Evolutionary conservation across 2,329 filamentous ascomycete genomes (phyloP).

Genomic region (Aspergillus sp.): DNA sequence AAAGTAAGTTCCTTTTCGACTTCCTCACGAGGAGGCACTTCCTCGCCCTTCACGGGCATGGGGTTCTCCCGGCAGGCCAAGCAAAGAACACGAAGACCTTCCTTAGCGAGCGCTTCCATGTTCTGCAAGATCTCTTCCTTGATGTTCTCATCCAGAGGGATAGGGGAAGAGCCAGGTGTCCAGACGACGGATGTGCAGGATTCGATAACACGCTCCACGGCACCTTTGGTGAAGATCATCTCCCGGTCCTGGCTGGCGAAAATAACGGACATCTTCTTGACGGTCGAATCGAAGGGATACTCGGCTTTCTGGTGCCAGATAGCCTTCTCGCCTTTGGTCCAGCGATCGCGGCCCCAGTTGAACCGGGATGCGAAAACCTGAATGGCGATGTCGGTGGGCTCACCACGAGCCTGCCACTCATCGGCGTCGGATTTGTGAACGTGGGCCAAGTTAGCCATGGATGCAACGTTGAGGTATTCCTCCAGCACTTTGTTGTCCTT

Average conservation of each 20-base stretch:
- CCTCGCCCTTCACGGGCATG: conserved; percentile 12
- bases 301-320: conserved; percentile 63
- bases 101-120: conserved; percentile 66
- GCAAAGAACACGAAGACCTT: conserved; percentile 68
- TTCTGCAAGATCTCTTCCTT: conserved; percentile 61
- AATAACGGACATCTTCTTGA: conserved; percentile 76
- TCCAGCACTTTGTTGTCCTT: conserved; percentile 51
- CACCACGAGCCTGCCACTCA: conserved; percentile 64
- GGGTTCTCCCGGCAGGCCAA: conserved; percentile 51
- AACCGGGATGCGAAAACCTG: conserved; percentile 73
- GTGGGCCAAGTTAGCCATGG: conserved; percentile 65
- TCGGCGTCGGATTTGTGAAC: conserved; percentile 56
- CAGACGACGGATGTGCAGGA: conserved; percentile 57
- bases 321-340: conserved; percentile 51
- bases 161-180: conserved; percentile 35
- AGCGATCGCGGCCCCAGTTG: conserved; percentile 57
- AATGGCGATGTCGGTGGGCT: conserved; percentile 72
- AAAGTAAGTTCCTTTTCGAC: conserved; percentile 71
- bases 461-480: conserved; percentile 62
- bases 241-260: conserved; percentile 43
- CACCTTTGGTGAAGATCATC: conserved; percentile 48
- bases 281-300: conserved; percentile 71
- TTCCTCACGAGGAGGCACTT: conserved; percentile 49
- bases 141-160: conserved; percentile 54
- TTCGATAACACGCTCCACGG: conserved; percentile 67